These are phyloP conservation scores for Skeletonema grethae DNA, from an alignment of 108 stramenopile genomes.

Conservation along the genomic window DNA sequence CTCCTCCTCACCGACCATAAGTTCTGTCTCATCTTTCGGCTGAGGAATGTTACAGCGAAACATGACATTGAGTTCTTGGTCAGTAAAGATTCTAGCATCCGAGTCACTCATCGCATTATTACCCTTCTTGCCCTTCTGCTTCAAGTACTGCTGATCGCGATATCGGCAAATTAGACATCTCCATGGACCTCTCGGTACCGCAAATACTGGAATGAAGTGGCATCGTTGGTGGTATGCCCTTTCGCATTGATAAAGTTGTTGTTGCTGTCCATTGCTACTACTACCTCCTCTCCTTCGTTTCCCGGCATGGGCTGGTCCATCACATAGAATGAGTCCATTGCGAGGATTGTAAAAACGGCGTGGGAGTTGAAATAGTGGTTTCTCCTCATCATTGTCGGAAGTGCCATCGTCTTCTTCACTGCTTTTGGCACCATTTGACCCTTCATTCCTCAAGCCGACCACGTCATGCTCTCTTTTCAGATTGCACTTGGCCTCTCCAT, in stretches of 20 bases:
- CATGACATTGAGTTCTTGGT: conserved; percentile 32
- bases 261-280: conserved; percentile 1
- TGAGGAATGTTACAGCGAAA: conserved; percentile 20
- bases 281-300: conserved; percentile 2
- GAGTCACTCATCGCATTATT: background rate
- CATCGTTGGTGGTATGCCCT: conserved; percentile 88
- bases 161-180: conserved; percentile 71
- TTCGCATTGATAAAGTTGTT: conserved; percentile 51
- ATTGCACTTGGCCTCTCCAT: background rate
- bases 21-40: background rate
- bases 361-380: conserved; percentile 58
- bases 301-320: conserved; percentile 45
- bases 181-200: conserved; percentile 75
- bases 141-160: conserved; percentile 38
- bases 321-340: conserved; percentile 82
- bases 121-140: conserved; percentile 4
- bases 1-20: no score
- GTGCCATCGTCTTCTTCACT: conserved; percentile 23
- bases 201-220: conserved; percentile 84
- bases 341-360: conserved; percentile 63
- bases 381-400: conserved; percentile 29
- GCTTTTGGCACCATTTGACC: conserved; percentile 1
- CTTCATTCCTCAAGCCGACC: conserved; percentile 15
- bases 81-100: conserved; percentile 5
- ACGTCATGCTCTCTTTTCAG: background rate